Conservation (phyloP, 169 alveolate genomes). For the Neospora caninum region DNA sequence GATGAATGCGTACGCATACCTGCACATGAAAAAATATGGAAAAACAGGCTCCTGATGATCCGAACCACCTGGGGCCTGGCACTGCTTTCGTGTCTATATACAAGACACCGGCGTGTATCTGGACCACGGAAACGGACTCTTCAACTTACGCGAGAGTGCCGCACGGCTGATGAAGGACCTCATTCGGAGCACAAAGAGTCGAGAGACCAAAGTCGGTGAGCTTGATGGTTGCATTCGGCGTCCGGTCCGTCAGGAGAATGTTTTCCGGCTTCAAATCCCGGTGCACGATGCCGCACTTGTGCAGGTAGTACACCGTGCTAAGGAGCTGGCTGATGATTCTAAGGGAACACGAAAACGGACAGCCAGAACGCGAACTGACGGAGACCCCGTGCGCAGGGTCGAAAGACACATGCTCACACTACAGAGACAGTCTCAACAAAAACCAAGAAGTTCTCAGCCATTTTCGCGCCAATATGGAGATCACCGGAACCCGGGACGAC, state of each 20-base stretch:
- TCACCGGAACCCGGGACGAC: no score
- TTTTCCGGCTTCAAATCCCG: slow-evolving; percentile 98
- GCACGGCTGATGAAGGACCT: slow-evolving; percentile 88
- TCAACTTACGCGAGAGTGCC: slow-evolving; percentile 86
- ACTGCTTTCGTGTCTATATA: no score
- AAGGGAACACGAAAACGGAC: not conserved
- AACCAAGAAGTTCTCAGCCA: no score
- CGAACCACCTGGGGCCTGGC: no score
- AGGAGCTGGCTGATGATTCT: slow-evolving; percentile 90
- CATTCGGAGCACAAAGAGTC: slow-evolving; percentile 88
- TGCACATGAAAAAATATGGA: no score
- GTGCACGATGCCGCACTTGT: slow-evolving; percentile 94
- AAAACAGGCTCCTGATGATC: no score
- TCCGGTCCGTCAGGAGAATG: slow-evolving; percentile 90
- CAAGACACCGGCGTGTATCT: no score
- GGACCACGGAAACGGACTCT: no score
- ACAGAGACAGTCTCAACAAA: not conserved
- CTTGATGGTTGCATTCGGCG: slow-evolving; percentile 91
- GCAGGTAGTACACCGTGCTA: slow-evolving; percentile 93
- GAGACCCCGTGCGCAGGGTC: not conserved
- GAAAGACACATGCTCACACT: not conserved
- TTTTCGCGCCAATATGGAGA: no score
- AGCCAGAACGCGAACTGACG: not conserved
- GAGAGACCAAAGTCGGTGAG: slow-evolving; percentile 95
- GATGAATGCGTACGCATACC: no score